Percentiles rank a stretch among this genome's conserved stretches.
Evolutionary conservation across 129 eudicot genomes (phyloP).

Genomic region (Flaveria brownii): DNA sequence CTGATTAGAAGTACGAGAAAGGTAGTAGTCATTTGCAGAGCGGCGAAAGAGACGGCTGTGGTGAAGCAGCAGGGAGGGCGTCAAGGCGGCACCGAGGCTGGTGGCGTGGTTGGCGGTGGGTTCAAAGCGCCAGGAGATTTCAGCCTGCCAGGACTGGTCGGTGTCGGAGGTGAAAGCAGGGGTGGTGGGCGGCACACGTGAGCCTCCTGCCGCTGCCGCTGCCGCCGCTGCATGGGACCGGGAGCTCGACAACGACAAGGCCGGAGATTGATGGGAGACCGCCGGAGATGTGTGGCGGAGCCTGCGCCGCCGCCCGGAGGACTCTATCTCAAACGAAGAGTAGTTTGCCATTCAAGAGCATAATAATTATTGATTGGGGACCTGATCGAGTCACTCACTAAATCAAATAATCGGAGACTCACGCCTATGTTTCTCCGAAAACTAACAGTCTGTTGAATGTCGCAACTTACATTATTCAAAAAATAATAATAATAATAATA

Average conservation of each 20-base stretch:
- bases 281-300: slow-evolving; percentile 21
- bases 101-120: slow-evolving; percentile 48
- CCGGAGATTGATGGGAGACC: slow-evolving; percentile 32
- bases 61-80: slow-evolving; percentile 37
- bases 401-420: neutral
- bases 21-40: slow-evolving; percentile 68
- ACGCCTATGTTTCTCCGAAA: slow-evolving; percentile 22
- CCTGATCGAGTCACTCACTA: too few species aligned
- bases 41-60: slow-evolving; percentile 45
- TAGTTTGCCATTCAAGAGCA: neutral
- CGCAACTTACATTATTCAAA: too few species aligned
- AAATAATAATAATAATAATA: neutral
- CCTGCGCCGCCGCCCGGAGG: slow-evolving; percentile 10
- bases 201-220: too few species aligned
- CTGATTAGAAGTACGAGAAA: slow-evolving; percentile 35
- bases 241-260: slow-evolving; percentile 53
- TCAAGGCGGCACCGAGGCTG: slow-evolving; percentile 59
- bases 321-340: slow-evolving; percentile 50
- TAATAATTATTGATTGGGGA: too few species aligned
- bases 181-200: slow-evolving; percentile 46
- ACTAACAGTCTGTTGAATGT: neutral
- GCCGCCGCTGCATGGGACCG: neutral
- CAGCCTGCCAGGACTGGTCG: slow-evolving; percentile 71
- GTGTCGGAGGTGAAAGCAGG: slow-evolving; percentile 60
- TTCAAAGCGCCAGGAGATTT: slow-evolving; percentile 66